Conservation (phyloP, 2,329 filamentous ascomycete genomes). For the Xylaria sp. region DNA sequence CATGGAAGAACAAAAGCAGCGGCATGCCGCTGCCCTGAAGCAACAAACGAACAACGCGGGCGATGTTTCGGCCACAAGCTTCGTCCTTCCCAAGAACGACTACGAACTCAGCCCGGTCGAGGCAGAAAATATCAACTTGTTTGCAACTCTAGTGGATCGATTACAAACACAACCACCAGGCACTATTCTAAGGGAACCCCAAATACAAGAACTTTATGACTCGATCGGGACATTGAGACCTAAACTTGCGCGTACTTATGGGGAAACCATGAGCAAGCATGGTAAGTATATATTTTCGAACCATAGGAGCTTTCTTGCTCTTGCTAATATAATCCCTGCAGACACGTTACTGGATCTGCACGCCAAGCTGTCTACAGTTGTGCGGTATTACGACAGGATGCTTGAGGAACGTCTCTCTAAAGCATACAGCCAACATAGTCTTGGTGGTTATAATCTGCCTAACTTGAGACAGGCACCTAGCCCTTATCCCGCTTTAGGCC, state of each 20-base stretch:
- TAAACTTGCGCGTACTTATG: constrained; percentile 94
- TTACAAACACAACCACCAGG: constrained; percentile 95
- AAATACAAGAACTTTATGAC: constrained; percentile 98
- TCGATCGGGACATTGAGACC: constrained; percentile 93
- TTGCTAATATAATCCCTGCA: constrained; percentile 56
- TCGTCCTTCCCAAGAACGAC: constrained; percentile 81
- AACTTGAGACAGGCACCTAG: constrained; percentile 64
- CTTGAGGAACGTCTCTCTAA: constrained; percentile 93
- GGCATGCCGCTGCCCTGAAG: constrained; percentile 84
- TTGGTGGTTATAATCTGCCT: constrained; percentile 72
- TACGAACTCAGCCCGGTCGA: constrained; percentile 95
- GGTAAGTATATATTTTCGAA: constrained; percentile 64
- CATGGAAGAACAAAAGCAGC: constrained; percentile 98
- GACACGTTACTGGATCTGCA: constrained; percentile 94
- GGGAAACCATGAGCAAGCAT: constrained; percentile 99
- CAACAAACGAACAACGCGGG: constrained; percentile 73
- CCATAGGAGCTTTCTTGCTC: not conserved
- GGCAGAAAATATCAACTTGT: constrained; percentile 97
- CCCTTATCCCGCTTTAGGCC: constrained; percentile 77
- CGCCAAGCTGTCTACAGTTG: constrained; percentile 93
- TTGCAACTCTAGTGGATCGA: constrained; percentile 91
- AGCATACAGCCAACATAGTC: constrained; percentile 85
- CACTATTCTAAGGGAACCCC: constrained; percentile 94
- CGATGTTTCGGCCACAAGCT: constrained; percentile 62
- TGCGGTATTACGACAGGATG: constrained; percentile 98